phyloP scores from a whole-genome alignment of 768 basidiomycete species.

The Naganishia vishniacii region DNA sequence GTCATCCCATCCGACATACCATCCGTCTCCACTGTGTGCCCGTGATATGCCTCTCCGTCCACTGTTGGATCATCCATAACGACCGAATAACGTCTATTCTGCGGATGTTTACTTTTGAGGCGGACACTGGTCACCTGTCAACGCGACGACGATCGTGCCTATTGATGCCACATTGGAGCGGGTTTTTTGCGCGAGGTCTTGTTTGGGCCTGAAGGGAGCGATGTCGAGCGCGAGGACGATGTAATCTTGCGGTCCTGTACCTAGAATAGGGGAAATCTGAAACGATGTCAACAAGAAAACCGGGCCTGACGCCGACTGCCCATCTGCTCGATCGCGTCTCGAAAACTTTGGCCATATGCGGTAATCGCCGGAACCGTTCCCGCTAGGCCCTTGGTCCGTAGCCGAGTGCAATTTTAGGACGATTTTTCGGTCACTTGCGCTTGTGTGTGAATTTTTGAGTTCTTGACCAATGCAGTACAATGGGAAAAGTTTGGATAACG shows the following conservation, averaged over 20 bases:
- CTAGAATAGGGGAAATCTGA: not conserved
- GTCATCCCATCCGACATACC: not conserved
- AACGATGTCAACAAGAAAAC: not conserved
- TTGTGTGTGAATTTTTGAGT: too few relatives aligned
- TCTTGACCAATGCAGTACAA: too few relatives aligned
- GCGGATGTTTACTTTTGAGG: conserved; percentile 19
- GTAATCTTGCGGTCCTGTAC: not conserved
- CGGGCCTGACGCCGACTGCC: not conserved
- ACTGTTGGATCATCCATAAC: not conserved
- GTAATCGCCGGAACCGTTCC: not conserved
- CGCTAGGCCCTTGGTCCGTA: too few relatives aligned
- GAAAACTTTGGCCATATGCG: not conserved
- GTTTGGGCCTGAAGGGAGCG: not conserved
- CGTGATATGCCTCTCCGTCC: not conserved
- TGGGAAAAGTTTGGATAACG: too few relatives aligned
- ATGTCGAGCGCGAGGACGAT: not conserved
- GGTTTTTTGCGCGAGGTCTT: too few relatives aligned
- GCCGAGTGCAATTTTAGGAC: too few relatives aligned
- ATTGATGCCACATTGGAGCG: not conserved
- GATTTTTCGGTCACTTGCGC: too few relatives aligned
- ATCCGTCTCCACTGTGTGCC: not conserved
- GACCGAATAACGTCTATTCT: not conserved
- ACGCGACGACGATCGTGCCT: not conserved
- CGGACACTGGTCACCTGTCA: conserved; percentile 11
- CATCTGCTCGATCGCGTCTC: not conserved